phyloP scores from a whole-genome alignment of 768 basidiomycete genomes.

The Amanita subjunquillea region DNA sequence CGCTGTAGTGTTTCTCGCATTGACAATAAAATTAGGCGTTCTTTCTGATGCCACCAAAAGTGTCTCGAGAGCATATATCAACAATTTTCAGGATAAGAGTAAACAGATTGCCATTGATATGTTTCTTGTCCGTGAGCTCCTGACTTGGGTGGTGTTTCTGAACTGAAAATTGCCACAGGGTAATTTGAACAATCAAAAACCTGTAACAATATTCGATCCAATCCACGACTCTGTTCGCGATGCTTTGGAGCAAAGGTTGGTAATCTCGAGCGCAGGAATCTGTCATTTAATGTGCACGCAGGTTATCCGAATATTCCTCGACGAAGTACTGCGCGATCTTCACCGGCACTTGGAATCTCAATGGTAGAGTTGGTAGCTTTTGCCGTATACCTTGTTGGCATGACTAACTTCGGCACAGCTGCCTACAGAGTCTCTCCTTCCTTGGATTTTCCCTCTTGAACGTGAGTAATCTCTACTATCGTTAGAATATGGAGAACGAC shows the following conservation, averaged over 20 bases:
- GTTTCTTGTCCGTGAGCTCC: slow-evolving; percentile 60
- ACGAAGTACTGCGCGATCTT: slow-evolving; percentile 66
- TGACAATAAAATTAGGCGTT: slow-evolving; percentile 41
- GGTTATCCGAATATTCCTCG: slow-evolving; percentile 78
- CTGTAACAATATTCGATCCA: slow-evolving; percentile 89
- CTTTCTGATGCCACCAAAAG: slow-evolving; percentile 96
- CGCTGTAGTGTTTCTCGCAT: slow-evolving; percentile 2
- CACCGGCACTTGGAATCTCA: slow-evolving; percentile 93
- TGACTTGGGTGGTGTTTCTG: background rate
- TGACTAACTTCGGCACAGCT: slow-evolving; percentile 26
- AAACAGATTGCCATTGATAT: slow-evolving; percentile 95
- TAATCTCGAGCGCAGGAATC: background rate
- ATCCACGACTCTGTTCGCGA: slow-evolving; percentile 80
- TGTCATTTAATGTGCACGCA: slow-evolving; percentile 16
- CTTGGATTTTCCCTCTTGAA: slow-evolving; percentile 84
- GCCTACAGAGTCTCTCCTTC: slow-evolving; percentile 71
- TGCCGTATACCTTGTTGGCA: background rate
- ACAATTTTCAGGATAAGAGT: slow-evolving; percentile 92
- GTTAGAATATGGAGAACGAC: slow-evolving; percentile 10
- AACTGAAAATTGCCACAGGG: slow-evolving; percentile 48
- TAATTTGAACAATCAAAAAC: slow-evolving; percentile 79
- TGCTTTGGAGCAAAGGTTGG: slow-evolving; percentile 58
- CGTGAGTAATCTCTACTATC: slow-evolving; percentile 35
- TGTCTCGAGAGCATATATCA: slow-evolving; percentile 92
- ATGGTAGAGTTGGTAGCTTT: slow-evolving; percentile 57